Evolutionary conservation across 305 asterid species (phyloP).

Genomic region (Fraxinus latifolia): DNA sequence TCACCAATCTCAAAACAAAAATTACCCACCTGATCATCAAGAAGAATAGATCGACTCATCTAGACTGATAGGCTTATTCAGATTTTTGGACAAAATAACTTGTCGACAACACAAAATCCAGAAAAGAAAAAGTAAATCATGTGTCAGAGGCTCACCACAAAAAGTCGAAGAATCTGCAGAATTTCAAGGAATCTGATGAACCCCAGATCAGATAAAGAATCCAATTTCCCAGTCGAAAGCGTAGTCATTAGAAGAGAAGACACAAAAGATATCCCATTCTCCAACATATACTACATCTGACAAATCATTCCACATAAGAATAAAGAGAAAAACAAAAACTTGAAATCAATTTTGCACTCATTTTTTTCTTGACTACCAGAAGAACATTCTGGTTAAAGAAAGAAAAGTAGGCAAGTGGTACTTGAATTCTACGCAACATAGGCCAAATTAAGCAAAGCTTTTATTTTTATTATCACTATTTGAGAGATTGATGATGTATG

Average conservation of each 20-base stretch:
- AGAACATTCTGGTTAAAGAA: slow-evolving; percentile 39
- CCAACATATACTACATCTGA: slow-evolving; percentile 31
- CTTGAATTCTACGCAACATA: slow-evolving; percentile 51
- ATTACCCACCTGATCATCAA: slow-evolving; percentile 15
- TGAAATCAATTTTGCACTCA: slow-evolving; percentile 21
- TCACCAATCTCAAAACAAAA: neutral
- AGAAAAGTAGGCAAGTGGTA: slow-evolving; percentile 33
- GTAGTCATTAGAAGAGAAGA: slow-evolving; percentile 35
- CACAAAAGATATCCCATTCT: slow-evolving; percentile 42
- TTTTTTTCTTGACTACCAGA: slow-evolving; percentile 25
- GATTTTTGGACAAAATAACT: slow-evolving; percentile 15
- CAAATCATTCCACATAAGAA: slow-evolving; percentile 26
- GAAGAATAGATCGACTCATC: slow-evolving; percentile 17
- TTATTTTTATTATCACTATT: slow-evolving; percentile 2
- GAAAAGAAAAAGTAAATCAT: slow-evolving; percentile 9
- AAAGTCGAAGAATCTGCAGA: slow-evolving; percentile 59
- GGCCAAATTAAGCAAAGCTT: slow-evolving; percentile 25
- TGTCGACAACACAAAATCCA: slow-evolving; percentile 11
- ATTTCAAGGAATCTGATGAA: slow-evolving; percentile 53
- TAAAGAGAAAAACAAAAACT: slow-evolving; percentile 3
- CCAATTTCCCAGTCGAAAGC: slow-evolving; percentile 43
- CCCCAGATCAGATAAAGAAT: slow-evolving; percentile 54
- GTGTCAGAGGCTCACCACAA: slow-evolving; percentile 39
- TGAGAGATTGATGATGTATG: slow-evolving; percentile 25
- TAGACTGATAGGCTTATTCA: neutral